Conservation (phyloP, 23 red algal species). For the Gracilaria caudata region DNA sequence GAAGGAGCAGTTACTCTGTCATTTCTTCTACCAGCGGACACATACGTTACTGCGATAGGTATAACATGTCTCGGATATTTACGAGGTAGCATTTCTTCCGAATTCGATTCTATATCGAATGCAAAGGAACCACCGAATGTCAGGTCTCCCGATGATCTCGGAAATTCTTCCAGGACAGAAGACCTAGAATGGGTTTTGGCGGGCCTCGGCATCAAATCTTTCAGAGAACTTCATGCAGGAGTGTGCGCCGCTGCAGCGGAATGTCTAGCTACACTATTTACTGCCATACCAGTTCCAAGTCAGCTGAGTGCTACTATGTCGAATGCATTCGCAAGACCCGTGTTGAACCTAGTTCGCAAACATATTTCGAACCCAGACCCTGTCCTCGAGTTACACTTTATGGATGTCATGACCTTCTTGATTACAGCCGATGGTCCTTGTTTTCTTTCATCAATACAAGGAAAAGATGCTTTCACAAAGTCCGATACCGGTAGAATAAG, state of each 20-base stretch:
- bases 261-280: slow-evolving; percentile 56
- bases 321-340: slow-evolving; percentile 50
- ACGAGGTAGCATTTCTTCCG: slow-evolving; percentile 38
- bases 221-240: slow-evolving; percentile 49
- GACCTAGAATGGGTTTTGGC: slow-evolving; percentile 66
- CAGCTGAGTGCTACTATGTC: slow-evolving; percentile 52
- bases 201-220: slow-evolving; percentile 54
- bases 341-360: slow-evolving; percentile 44
- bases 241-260: slow-evolving; percentile 65
- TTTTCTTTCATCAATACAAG: slow-evolving; percentile 65
- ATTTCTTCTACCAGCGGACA: slow-evolving; percentile 41
- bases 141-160: neutral
- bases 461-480: slow-evolving; percentile 63
- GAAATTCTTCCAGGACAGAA: neutral
- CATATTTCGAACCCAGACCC: slow-evolving; percentile 43
- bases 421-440: slow-evolving; percentile 65
- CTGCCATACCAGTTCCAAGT: slow-evolving; percentile 44
- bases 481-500: slow-evolving; percentile 46
- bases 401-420: slow-evolving; percentile 58
- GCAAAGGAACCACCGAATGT: neutral
- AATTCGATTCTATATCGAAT: slow-evolving; percentile 16
- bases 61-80: slow-evolving; percentile 61
- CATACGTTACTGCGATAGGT: slow-evolving; percentile 52
- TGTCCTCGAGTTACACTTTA: slow-evolving; percentile 63
- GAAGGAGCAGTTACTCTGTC: slow-evolving; percentile 51